Conservation (phyloP, 2,329 filamentous ascomycete genomes). For the Colletotrichum somersetense region DNA sequence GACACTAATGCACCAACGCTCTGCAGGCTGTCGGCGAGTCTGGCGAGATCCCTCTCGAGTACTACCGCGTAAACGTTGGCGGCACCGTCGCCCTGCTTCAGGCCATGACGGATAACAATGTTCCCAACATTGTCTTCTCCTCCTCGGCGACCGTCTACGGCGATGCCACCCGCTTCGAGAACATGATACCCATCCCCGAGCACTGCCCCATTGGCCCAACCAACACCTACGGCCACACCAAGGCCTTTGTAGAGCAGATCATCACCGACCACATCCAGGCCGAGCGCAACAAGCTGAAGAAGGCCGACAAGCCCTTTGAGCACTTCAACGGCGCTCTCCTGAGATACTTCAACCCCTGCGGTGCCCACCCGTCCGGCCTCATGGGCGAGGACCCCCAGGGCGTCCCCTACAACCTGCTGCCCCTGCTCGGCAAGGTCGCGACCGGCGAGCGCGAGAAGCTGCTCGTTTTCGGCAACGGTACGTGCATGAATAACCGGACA, state of each 20-base stretch:
- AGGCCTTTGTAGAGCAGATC: slow-evolving; percentile 90
- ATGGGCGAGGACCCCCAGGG: slow-evolving; percentile 99
- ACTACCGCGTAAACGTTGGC: slow-evolving; percentile 97
- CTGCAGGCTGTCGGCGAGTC: slow-evolving; percentile 95
- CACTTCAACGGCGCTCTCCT: slow-evolving; percentile 95
- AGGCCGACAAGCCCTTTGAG: slow-evolving; percentile 80
- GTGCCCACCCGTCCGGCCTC: slow-evolving; percentile 92
- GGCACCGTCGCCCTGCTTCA: slow-evolving; percentile 90
- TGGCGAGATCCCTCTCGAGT: slow-evolving; percentile 91
- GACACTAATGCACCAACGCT: slow-evolving; percentile 6
- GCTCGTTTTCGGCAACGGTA: slow-evolving; percentile 92
- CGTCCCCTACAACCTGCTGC: slow-evolving; percentile 94
- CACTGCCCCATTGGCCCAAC: slow-evolving; percentile 95
- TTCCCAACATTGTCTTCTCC: slow-evolving; percentile 98
- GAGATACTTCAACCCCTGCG: slow-evolving; percentile 97
- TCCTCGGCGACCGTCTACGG: slow-evolving; percentile 98
- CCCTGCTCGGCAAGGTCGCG: slow-evolving; percentile 93
- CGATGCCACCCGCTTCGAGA: slow-evolving; percentile 92
- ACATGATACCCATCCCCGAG: slow-evolving; percentile 99
- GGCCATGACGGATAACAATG: slow-evolving; percentile 89
- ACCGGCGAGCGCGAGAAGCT: slow-evolving; percentile 96
- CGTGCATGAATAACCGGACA: slow-evolving; percentile 47
- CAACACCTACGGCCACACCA: slow-evolving; percentile 98
- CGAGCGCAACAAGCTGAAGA: slow-evolving; percentile 84
- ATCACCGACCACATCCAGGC: slow-evolving; percentile 93